Base-by-base conservation (phyloP, 495 filamentous ascomycete species). In the Venustampulla echinocandica region DNA sequence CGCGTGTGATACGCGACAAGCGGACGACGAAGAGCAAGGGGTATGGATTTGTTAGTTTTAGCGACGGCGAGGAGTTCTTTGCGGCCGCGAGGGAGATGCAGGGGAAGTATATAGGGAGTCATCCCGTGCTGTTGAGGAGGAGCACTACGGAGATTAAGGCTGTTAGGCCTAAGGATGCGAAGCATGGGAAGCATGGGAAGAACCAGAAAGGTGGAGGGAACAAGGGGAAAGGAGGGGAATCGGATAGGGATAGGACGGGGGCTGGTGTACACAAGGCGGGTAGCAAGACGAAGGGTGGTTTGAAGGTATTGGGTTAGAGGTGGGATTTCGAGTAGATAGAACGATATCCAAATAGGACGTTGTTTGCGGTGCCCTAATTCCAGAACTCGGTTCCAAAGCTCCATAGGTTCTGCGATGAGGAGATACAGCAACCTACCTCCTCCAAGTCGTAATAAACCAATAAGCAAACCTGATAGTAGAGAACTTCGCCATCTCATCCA, bases 101-200 rank as follows among this genome's bases (percentile, higher is more conserved):
- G 62, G 89, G 90, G 37, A 97, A 98, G 69, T 98, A 98, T 61
- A 97, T 98, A 62, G 92, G 93, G 30, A 94, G 87, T 57, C 92
- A 97, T 64, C 92, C 92, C 1, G 80, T 98, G 7, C 68, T 85
- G 34, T 70, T 97, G 49, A 80, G 83, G 63, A 81, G 89, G 57
- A 86, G 85, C 58, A 95, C 81, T 38, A 95, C 93, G 20, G 90
- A 97, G 66, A 82, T 97, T 58, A 85, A 83, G 53, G 79, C 84
- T 13, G 71, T 76, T 18, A 69, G 71, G 24, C 52, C 62, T 39
- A 69, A 66, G 55, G 66, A 72, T 25, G 61, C 68, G 17, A n/a
- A n/a, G n/a, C n/a, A n/a, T n/a, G 44, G 59, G 30, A 64, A 23
- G 18, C 37, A 60, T 38, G 62, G 58, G 33, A 55, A 55, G 24